Evolutionary conservation across 257 asterid species (phyloP).

Genomic region (Nyctanthes arbortristis): DNA sequence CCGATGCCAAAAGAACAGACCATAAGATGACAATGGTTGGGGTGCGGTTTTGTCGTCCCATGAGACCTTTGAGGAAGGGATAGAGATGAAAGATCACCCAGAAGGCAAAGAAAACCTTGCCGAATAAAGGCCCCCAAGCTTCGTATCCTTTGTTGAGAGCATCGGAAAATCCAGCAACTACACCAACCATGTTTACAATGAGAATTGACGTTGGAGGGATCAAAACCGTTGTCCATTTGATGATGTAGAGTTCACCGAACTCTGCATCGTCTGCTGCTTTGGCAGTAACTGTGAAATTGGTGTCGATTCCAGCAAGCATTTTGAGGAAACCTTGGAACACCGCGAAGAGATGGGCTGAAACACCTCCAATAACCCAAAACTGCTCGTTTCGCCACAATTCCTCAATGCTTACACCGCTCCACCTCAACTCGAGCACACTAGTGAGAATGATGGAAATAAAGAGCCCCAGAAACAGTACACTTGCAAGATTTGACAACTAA

Average conservation of each 20-base stretch:
- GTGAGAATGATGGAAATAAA: conserved; percentile 80
- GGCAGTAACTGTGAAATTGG: conserved; percentile 87
- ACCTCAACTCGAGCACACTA: conserved; percentile 82
- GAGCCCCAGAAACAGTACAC: conserved; percentile 79
- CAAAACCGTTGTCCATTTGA: conserved; percentile 95
- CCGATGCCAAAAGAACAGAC: conserved; percentile 95
- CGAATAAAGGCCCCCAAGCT: conserved; percentile 93
- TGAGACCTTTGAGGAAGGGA: conserved; percentile 92
- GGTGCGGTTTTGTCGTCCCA: conserved; percentile 93
- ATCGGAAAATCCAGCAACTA: conserved; percentile 92
- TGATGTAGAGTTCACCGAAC: conserved; percentile 78
- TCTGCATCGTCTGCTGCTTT: conserved; percentile 83
- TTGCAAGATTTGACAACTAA: conserved; percentile 89
- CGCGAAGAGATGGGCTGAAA: conserved; percentile 94
- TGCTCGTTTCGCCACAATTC: conserved; percentile 97
- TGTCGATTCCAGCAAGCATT: conserved; percentile 89
- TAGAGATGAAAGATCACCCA: conserved; percentile 93
- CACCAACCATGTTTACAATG: conserved; percentile 79
- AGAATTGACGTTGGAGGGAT: conserved; percentile 95
- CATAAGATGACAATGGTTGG: conserved; percentile 87
- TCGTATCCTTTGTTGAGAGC: conserved; percentile 92
- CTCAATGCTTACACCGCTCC: conserved; percentile 97
- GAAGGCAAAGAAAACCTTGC: conserved; percentile 85
- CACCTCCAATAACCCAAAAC: conserved; percentile 99
- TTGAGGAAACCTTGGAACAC: conserved; percentile 97